Conservation (phyloP, 768 basidiomycete species). For the Boletus speciosus region DNA sequence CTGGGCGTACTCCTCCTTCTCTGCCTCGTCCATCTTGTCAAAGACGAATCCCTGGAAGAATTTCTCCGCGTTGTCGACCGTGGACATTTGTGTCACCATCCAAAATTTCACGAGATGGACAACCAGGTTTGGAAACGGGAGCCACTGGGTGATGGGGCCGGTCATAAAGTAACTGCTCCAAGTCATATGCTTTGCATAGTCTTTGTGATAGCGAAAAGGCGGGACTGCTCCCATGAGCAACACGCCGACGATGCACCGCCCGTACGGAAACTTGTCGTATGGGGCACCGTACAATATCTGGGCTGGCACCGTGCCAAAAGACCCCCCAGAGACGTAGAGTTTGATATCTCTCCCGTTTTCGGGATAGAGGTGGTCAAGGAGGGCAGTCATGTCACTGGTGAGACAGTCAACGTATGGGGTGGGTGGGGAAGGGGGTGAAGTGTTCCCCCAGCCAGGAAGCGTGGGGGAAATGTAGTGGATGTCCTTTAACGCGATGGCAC, state of each 20-base stretch:
- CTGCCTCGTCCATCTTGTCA: constrained; percentile 38
- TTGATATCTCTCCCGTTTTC: constrained; percentile 33
- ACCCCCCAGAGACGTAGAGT: constrained; percentile 51
- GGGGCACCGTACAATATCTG: constrained; percentile 56
- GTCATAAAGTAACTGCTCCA: constrained; percentile 45
- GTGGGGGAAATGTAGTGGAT: constrained; percentile 50
- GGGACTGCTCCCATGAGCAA: constrained; percentile 46
- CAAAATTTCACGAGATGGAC: constrained; percentile 30
- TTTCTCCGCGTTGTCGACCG: constrained; percentile 38
- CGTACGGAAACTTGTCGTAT: constrained; percentile 49
- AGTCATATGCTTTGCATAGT: constrained; percentile 44
- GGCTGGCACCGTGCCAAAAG: constrained; percentile 52
- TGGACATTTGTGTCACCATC: constrained; percentile 36
- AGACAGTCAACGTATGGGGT: constrained; percentile 41
- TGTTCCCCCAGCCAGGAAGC: constrained; percentile 57
- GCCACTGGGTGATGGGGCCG: constrained; percentile 42
- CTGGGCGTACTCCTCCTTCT: constrained; percentile 31
- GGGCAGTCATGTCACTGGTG: constrained; percentile 41
- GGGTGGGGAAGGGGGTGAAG: constrained; percentile 38
- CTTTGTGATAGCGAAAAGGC: constrained; percentile 44
- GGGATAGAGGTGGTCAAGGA: constrained; percentile 52
- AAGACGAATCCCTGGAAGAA: constrained; percentile 40
- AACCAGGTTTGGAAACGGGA: constrained; percentile 39
- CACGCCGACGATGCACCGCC: constrained; percentile 43
- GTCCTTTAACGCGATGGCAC: constrained; percentile 35